Evolutionary conservation across 495 filamentous ascomycete species (phyloP).

Genomic region (Hypoxylon perforatum): DNA sequence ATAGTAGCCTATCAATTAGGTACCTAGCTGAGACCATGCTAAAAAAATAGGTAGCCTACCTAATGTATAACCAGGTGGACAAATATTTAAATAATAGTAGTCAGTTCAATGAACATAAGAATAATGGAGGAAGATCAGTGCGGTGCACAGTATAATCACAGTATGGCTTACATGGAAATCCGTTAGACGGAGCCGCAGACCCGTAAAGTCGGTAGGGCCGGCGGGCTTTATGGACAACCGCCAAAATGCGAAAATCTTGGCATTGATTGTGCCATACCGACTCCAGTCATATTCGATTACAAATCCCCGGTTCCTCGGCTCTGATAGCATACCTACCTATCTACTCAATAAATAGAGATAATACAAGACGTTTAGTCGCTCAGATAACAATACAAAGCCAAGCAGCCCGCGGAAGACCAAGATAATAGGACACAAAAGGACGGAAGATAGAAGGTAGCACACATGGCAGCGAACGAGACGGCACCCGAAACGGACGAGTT

Average conservation of each 20-base stretch:
- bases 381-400: neutral
- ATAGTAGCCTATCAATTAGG: too few relatives aligned
- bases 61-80: too few relatives aligned
- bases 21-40: too few relatives aligned
- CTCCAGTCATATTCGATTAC: slow-evolving; percentile 4
- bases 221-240: slow-evolving; percentile 19
- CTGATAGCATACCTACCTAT: too few relatives aligned
- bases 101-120: too few relatives aligned
- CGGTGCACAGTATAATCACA: neutral
- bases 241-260: slow-evolving; percentile 41
- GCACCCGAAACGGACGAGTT: slow-evolving; percentile 61
- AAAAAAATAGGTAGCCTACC: too few relatives aligned
- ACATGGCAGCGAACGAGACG: slow-evolving; percentile 37
- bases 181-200: slow-evolving; percentile 36
- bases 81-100: too few relatives aligned
- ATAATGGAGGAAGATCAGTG: too few relatives aligned
- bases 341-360: neutral
- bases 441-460: neutral
- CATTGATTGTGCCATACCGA: slow-evolving; percentile 38
- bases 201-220: slow-evolving; percentile 22
- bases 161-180: slow-evolving; percentile 3
- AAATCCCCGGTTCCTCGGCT: neutral
- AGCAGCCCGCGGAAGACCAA: neutral
- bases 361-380: neutral
- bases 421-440: neutral